Conservation (phyloP, 2,329 filamentous ascomycete genomes). For the Ramularia endophylla region DNA sequence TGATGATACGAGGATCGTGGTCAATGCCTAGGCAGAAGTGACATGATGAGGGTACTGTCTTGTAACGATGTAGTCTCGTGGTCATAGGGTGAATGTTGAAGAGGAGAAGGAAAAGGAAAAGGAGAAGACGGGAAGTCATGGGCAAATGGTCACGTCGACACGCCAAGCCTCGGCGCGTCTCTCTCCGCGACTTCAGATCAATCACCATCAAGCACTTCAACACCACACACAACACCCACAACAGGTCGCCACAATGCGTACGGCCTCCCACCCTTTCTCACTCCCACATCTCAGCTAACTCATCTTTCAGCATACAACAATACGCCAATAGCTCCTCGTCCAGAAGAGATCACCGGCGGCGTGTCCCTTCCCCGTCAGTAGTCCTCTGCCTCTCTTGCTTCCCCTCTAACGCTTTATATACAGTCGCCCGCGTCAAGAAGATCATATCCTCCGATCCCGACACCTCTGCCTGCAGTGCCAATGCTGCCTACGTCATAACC, state of each 20-base stretch:
- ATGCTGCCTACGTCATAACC: constrained; percentile 89
- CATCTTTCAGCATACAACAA: constrained; percentile 65
- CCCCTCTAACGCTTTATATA: constrained; percentile 14
- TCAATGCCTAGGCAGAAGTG: too few relatives aligned
- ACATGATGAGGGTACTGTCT: too few relatives aligned
- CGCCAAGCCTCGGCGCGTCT: too few relatives aligned
- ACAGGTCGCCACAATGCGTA: neutral
- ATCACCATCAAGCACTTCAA: neutral
- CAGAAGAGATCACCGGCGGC: constrained; percentile 77
- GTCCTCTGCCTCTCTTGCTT: neutral
- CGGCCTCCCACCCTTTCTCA: too few relatives aligned
- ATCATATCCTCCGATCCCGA: constrained; percentile 87
- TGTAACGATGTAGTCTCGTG: too few relatives aligned
- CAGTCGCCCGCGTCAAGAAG: constrained; percentile 93
- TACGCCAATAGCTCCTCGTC: constrained; percentile 64
- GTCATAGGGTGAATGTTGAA: too few relatives aligned
- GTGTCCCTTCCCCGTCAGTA: constrained; percentile 75
- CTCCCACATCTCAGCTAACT: too few relatives aligned
- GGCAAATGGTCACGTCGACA: too few relatives aligned
- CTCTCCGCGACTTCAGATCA: neutral
- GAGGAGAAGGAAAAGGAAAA: too few relatives aligned
- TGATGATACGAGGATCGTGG: too few relatives aligned
- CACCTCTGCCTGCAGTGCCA: constrained; percentile 79
- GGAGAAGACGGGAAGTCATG: too few relatives aligned
- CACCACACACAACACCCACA: neutral